Conservation (phyloP, 257 asterid species). For the Penstemon newberryi region DNA sequence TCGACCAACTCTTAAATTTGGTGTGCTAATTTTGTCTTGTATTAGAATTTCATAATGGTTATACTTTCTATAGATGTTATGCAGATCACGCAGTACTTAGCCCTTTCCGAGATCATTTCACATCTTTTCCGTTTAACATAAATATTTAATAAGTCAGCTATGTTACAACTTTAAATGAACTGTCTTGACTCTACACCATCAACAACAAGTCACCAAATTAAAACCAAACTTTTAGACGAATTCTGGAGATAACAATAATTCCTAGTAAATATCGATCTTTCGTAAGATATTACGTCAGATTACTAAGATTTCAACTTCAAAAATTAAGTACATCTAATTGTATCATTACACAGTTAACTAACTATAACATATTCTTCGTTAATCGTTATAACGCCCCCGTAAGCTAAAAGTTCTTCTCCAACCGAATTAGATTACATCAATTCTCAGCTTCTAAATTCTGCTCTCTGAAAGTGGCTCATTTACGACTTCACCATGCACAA, state of each 20-base stretch:
- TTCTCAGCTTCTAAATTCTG: constrained; percentile 24
- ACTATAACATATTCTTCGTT: constrained; percentile 14
- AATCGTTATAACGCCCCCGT: constrained; percentile 17
- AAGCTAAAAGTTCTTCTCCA: constrained; percentile 20
- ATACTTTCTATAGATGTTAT: constrained; percentile 4
- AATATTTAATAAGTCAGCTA: constrained; percentile 7
- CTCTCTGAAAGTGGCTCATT: background rate
- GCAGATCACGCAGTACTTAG: constrained; percentile 17
- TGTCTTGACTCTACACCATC: constrained; percentile 16
- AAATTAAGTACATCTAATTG: constrained; percentile 12
- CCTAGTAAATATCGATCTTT: constrained; percentile 2
- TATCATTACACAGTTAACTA: constrained; percentile 19
- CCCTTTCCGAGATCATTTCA: constrained; percentile 19
- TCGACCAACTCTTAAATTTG: background rate
- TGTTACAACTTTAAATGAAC: background rate
- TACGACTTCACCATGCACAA: constrained; percentile 13
- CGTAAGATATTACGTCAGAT: constrained; percentile 17
- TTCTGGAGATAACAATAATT: constrained; percentile 16
- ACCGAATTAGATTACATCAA: constrained; percentile 17
- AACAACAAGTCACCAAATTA: background rate
- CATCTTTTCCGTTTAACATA: background rate
- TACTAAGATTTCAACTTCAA: constrained; percentile 21
- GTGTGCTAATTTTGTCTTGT: constrained; percentile 11
- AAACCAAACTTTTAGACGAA: constrained; percentile 16
- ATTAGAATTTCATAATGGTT: constrained; percentile 15